A percentile compares a stretch with the other conserved stretches of the same genome.
phyloP scores from a whole-genome alignment of 495 filamentous ascomycete genomes.

The Penicillium manginii region DNA sequence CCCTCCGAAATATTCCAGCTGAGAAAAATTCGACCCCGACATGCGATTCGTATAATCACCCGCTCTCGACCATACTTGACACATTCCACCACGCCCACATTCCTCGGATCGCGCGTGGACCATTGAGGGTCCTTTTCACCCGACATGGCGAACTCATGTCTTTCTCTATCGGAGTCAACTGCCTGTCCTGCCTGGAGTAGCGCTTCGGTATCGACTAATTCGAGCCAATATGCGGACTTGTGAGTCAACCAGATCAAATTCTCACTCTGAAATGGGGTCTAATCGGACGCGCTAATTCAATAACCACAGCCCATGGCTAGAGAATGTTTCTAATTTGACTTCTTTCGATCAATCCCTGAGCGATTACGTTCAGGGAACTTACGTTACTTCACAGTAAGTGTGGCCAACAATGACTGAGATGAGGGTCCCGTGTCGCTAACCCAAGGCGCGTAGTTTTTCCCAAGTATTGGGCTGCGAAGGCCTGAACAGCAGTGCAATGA shows the following conservation, averaged over 20 bases:
- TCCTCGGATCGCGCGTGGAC: constrained; percentile 12
- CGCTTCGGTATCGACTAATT: constrained; percentile 79
- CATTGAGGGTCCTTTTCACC: constrained; percentile 8
- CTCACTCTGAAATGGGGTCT: not conserved
- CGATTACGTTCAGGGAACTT: constrained; percentile 73
- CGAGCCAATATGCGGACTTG: constrained; percentile 69
- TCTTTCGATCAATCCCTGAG: constrained; percentile 79
- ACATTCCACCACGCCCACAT: constrained; percentile 27
- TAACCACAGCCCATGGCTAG: constrained; percentile 76
- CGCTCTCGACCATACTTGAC: constrained; percentile 22
- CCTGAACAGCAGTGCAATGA: constrained; percentile 79
- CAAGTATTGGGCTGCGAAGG: constrained; percentile 77
- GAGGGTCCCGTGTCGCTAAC: constrained; percentile 16
- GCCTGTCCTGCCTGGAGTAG: constrained; percentile 81
- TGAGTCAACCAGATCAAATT: constrained; percentile 51
- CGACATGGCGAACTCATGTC: constrained; percentile 59
- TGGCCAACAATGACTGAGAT: not conserved
- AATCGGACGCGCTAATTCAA: constrained; percentile 30
- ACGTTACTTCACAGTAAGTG: constrained; percentile 74
- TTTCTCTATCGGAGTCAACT: constrained; percentile 78
- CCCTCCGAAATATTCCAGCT: not conserved
- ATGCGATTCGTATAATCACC: constrained; percentile 18
- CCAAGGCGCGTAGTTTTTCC: constrained; percentile 32
- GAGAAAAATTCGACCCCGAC: not conserved
- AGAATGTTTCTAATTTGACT: constrained; percentile 72